Evolutionary conservation across 225 moss, liverwort and hornwort species (phyloP).

Genomic region (Bryum argenteum): DNA sequence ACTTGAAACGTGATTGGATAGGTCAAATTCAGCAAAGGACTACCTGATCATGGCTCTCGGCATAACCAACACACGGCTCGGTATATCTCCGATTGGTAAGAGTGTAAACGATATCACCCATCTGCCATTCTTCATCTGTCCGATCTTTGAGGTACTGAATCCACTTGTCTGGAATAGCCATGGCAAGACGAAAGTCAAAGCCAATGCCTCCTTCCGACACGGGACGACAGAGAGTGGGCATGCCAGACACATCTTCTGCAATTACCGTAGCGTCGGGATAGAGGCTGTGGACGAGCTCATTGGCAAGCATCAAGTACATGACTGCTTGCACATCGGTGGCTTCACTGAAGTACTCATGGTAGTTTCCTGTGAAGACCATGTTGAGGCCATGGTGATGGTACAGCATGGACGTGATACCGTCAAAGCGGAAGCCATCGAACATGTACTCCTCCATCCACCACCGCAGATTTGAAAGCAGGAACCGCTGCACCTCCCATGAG

Average conservation of each 20-base stretch:
- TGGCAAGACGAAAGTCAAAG: slow-evolving; percentile 87
- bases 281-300: slow-evolving; percentile 76
- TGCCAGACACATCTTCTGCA: slow-evolving; percentile 96
- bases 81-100: slow-evolving; percentile 77
- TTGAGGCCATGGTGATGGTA: slow-evolving; percentile 91
- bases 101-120: slow-evolving; percentile 85
- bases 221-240: slow-evolving; percentile 88
- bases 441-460: slow-evolving; percentile 94
- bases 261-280: slow-evolving; percentile 81
- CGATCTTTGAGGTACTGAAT: slow-evolving; percentile 86
- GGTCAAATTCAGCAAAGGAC: neutral
- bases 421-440: slow-evolving; percentile 96
- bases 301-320: slow-evolving; percentile 86
- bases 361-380: slow-evolving; percentile 85
- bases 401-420: slow-evolving; percentile 95
- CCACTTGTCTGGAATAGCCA: slow-evolving; percentile 98
- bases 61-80: slow-evolving; percentile 83
- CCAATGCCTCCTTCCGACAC: slow-evolving; percentile 87
- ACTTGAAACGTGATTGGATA: neutral
- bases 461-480: slow-evolving; percentile 86
- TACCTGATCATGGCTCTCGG: slow-evolving; percentile 97
- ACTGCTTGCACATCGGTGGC: slow-evolving; percentile 79
- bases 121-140: slow-evolving; percentile 89
- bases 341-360: slow-evolving; percentile 83
- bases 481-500: slow-evolving; percentile 90